Conservation (phyloP, 164 flowering plant genomes). For the Sextonia rubra region DNA sequence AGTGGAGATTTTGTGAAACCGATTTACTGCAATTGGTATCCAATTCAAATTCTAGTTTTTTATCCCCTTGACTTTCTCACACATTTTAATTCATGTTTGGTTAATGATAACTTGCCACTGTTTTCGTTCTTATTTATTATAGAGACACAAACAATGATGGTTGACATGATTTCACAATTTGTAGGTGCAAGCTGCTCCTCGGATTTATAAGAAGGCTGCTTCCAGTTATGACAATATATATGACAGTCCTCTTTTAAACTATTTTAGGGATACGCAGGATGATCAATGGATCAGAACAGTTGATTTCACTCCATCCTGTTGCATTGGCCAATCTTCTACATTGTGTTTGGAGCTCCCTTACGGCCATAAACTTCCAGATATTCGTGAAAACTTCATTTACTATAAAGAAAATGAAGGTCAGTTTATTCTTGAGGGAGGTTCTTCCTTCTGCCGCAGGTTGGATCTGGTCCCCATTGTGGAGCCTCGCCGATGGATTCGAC, state of each 20-base stretch:
- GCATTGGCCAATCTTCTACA: constrained; percentile 78
- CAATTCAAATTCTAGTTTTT: neutral
- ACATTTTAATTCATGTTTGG: no score
- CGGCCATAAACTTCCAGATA: constrained; percentile 37
- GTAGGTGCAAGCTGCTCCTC: constrained; percentile 69
- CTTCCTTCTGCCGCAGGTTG: constrained; percentile 32
- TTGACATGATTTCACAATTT: constrained; percentile 5
- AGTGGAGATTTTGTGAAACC: neutral
- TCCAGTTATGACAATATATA: constrained; percentile 10
- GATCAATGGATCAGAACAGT: constrained; percentile 64
- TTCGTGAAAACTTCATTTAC: constrained; percentile 36
- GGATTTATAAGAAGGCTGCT: constrained; percentile 42
- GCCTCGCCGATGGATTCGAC: constrained; percentile 29
- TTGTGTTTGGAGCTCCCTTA: constrained; percentile 69
- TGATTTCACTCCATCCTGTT: constrained; percentile 58
- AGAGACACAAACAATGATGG: neutral
- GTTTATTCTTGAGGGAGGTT: constrained; percentile 36
- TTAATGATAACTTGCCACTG: neutral
- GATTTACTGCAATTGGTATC: neutral
- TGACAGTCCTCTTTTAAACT: constrained; percentile 30
- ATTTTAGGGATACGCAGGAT: constrained; percentile 37
- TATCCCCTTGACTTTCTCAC: no score
- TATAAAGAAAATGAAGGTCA: constrained; percentile 38
- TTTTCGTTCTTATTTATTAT: neutral
- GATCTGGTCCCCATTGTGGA: constrained; percentile 65